Evolutionary conservation across 106 monocot species (phyloP).

Genomic region (Dendrobium catenatum): DNA sequence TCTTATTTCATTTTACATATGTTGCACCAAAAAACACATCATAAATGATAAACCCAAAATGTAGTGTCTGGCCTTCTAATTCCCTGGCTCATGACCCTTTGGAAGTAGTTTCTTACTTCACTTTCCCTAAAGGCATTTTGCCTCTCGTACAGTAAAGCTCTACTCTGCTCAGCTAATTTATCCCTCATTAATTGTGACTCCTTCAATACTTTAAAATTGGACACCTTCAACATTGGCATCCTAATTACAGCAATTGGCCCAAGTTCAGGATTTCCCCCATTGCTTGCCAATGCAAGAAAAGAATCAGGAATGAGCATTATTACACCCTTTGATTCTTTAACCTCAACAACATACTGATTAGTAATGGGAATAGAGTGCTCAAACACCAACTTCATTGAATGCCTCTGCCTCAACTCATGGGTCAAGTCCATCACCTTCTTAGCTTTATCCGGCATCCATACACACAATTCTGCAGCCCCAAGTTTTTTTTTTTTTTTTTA

Average conservation of each 20-base stretch:
- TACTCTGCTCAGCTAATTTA: conserved; percentile 40
- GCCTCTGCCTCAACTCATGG: conserved; percentile 28
- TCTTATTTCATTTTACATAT: too few species aligned
- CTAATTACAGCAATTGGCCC: conserved; percentile 49
- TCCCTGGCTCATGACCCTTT: conserved; percentile 45
- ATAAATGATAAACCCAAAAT: conserved; percentile 46
- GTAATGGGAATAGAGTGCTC: conserved; percentile 19
- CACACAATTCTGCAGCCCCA: conserved; percentile 61
- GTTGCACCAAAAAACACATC: conserved; percentile 3
- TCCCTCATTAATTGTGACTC: conserved; percentile 69
- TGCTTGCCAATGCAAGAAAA: conserved; percentile 35
- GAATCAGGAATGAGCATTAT: conserved; percentile 32
- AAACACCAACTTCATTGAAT: conserved; percentile 4
- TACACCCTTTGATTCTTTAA: conserved; percentile 29
- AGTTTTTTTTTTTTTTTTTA: conserved; percentile 20
- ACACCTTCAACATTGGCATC: conserved; percentile 59
- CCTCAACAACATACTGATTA: conserved; percentile 35
- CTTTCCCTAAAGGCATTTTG: conserved; percentile 41
- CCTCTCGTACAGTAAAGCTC: conserved; percentile 41
- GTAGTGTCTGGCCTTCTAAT: conserved; percentile 55
- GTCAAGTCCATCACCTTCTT: conserved; percentile 39
- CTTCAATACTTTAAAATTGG: conserved; percentile 53
- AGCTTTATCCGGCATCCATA: conserved; percentile 64
- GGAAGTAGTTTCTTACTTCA: conserved; percentile 49
- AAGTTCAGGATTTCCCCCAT: conserved; percentile 21